A percentile compares a stretch with the other conserved stretches of the same genome.
Evolutionary conservation across 768 basidiomycete genomes (phyloP).

Genomic region (Cystofilobasidium bisporidii): DNA sequence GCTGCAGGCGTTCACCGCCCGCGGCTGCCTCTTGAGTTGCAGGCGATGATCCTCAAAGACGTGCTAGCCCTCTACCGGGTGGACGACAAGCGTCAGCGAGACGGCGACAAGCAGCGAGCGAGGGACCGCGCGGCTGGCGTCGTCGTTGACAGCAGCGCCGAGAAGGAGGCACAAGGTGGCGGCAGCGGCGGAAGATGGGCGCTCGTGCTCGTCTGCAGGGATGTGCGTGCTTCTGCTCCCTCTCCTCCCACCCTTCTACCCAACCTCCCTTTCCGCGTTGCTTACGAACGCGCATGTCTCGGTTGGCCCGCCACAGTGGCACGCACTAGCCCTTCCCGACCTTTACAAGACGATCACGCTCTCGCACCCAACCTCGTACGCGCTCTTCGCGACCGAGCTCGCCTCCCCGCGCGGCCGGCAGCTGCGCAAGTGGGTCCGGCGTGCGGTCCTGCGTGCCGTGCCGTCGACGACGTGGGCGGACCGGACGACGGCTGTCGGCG

Average conservation of each 20-base stretch:
- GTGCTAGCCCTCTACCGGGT: slow-evolving; percentile 10
- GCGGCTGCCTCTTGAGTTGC: slow-evolving; percentile 22
- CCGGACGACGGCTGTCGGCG: not conserved
- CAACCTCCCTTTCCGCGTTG: not conserved
- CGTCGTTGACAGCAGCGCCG: not conserved
- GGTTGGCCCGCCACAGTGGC: not conserved
- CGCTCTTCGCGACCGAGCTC: slow-evolving; percentile 3
- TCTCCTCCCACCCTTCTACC: too few relatives aligned
- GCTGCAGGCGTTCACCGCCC: too few relatives aligned
- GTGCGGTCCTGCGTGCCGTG: slow-evolving; percentile 17
- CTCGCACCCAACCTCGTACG: not conserved
- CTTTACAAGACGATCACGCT: slow-evolving; percentile 11
- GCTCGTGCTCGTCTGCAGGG: slow-evolving; percentile 10
- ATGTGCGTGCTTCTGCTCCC: not conserved
- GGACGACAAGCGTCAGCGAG: slow-evolving; percentile 12
- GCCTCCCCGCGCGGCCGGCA: not conserved
- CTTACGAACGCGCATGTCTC: not conserved
- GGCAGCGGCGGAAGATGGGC: slow-evolving; percentile 2
- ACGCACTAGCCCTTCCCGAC: slow-evolving; percentile 7
- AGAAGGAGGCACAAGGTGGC: not conserved
- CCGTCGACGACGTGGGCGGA: not conserved
- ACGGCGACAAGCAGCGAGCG: not conserved
- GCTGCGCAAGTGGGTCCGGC: slow-evolving; percentile 11
- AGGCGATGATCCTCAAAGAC: slow-evolving; percentile 19
- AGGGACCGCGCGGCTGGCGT: not conserved